Base-by-base conservation (phyloP, 2,329 filamentous ascomycete species). In the Fusarium illudens region DNA sequence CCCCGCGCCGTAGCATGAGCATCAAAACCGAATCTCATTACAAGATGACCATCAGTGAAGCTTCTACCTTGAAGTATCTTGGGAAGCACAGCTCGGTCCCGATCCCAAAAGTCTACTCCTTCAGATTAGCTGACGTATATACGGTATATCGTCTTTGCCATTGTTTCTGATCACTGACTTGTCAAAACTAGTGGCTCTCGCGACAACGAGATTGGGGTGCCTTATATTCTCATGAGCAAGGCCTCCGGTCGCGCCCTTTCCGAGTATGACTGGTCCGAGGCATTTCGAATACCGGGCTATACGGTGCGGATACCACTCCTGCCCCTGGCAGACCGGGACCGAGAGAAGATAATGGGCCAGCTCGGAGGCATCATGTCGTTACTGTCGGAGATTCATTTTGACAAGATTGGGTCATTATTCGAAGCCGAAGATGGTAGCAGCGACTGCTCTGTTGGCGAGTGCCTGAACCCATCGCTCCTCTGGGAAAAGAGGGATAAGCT, bases 201-300 rank as follows among this genome's bases (percentile, higher is more conserved):
- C 19, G 42, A 71, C 39, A 73, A 73, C 36, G 60, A 64, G 11
- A 65, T 72, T 5, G 67, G 68, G 17, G 63, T 75, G 13, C 70
- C 71, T 15, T 71, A 73, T 48, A 73, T 73, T 34, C 68, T 74
- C 37, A 60, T 66, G 61, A 71, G 68, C 46, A 73, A 71, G 34
- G 72, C 70, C 17, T 6, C 58, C 32, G 71, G 72, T 11, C 67
- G 59, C 10, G 19, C 62, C 15, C 56, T 73, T 6, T 63, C 60
- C 3, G 52, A 58, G 4, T 72, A 73, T 42, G 65, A 69, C 58
- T 74, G 68, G 72, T 29, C 34, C 17, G 39, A 70, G 30, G 3
- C 58, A 7, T 44, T 30, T 10, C 50, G 39, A 39, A 55, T 57
- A 62, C 54, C 51, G 34, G 65, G 65, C 27, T 68, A 67, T 57